Evolutionary conservation across 106 monocot species (phyloP), one percentile per base, ranked within the genome.

Genomic region (Phalaenopsis equestris): DNA sequence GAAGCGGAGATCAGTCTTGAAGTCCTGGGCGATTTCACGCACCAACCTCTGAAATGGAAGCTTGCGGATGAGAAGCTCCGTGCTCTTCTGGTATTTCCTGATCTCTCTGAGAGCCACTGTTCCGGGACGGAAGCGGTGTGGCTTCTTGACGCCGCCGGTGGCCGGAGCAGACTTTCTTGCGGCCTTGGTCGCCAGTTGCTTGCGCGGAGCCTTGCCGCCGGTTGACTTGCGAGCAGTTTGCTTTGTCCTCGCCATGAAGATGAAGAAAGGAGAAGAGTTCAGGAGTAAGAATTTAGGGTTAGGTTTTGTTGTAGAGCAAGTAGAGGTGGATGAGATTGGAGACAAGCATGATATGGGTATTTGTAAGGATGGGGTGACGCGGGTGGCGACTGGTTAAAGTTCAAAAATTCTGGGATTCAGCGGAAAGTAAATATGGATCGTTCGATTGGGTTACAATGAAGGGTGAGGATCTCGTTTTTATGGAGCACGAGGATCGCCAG

Each of bases 31-130:
- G 18, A 80, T 80, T 46, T 80, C 80, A 6, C 80, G 68, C 3
- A 80, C 80, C 38, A 80, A 8, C 8, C 80, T 37, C 72, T 80
- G 80, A 68, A 79, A 79, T 1, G 79, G 79, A 67, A 80, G 80
- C 80, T 80, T 80, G 7, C 80, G 80, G 73, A 80, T 80, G 18
- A 80, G 73, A 36, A 80, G 80, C 73, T 80, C 80, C 30, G 80
- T 72, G 55, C 72, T 72, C 70, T 80, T 80, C 73, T 80, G 80
- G 39, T 80, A 72, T 55, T 80, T 80, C 18, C 80, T 21, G 73
- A 80, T 80, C 73, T 80, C 80, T 14, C 80, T 70, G 8, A 72
- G 55, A 1, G 80, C 80, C 38, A 80, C 80, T 2, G 80, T 80
- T 9, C 80, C 80, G 4, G 80, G 80, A 39, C 80, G 68, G 67